Conservation (phyloP, 495 filamentous ascomycete genomes). For the Parmelia sp. region DNA sequence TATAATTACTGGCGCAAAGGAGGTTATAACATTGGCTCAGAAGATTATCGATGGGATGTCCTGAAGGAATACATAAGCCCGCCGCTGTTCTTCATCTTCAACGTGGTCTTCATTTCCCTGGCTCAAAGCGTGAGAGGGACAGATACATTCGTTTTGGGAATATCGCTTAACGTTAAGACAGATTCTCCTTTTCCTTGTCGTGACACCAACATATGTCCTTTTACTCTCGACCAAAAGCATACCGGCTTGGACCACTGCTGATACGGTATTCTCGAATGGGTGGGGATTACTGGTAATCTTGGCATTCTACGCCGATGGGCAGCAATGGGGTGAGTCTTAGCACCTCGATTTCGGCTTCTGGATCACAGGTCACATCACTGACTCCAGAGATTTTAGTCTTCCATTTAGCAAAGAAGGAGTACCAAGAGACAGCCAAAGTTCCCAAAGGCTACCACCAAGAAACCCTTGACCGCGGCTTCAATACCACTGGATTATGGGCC, state of each 20-base stretch:
- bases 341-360: not conserved
- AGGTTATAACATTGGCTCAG: conserved; percentile 76
- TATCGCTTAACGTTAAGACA: conserved; percentile 19
- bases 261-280: conserved; percentile 60
- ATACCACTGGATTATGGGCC: conserved; percentile 77
- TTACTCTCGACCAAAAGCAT: conserved; percentile 49
- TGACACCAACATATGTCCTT: conserved; percentile 77
- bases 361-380: conserved; percentile 1
- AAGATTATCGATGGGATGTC: conserved; percentile 87
- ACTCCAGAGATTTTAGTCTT: conserved; percentile 44
- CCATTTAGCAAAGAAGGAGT: conserved; percentile 72
- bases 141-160: not conserved
- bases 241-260: conserved; percentile 45
- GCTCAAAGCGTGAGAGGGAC: conserved; percentile 62
- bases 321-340: conserved; percentile 70
- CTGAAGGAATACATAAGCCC: conserved; percentile 45
- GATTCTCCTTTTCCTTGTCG: conserved; percentile 62
- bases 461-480: conserved; percentile 89
- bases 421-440: conserved; percentile 64
- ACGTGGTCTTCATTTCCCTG: conserved; percentile 79
- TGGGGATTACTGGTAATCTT: conserved; percentile 65
- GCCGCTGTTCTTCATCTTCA: conserved; percentile 70
- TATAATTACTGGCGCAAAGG: conserved; percentile 98
- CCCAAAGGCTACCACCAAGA: conserved; percentile 50
- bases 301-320: conserved; percentile 80